Base-by-base conservation (phyloP, 192 early-diverging fungal genomes). In the Backusella westeae region DNA sequence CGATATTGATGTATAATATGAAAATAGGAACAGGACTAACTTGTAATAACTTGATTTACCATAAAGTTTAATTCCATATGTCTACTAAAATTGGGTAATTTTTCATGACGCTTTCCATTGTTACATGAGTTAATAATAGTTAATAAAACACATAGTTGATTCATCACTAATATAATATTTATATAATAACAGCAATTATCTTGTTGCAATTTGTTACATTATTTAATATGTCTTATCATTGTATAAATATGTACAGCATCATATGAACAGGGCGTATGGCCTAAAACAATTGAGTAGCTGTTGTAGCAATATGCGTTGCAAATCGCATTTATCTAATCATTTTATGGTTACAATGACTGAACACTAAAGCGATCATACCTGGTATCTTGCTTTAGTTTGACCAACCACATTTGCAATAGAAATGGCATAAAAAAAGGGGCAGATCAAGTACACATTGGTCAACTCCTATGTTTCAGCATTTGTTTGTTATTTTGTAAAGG, bases 241-340 rank as follows among this genome's bases (percentile, higher is more conserved):
- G 15, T 17, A 44, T 44, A 44, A 9, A 56, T 56, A 7, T 9
- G 53, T 56, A 21, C 21, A 21, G 2, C 23, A 9, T 56, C 53
- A 56, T 10, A 56, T 56, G 53, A 56, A 8, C 19, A 21, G 6
- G 19, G 3, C 23, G 5, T 21, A 26, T 6, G 7, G 2, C 6
- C n/a, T 56, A 56, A 21, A 56, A 10, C 8, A 21, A 56, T 4
- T 56, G 53, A 56, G 7, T 7, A 32, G 1, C 23, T 21, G 6
- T 56, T n/a, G 7, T n/a, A 21, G n/a, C 38, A 53, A 53, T 53
- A 53, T 53, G 53, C 21, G 2, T 21, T 56, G 19, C 9, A 26
- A 56, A 56, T 56, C 53, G 53, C 53, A 56, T 56, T 56, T 56
- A 56, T 56, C 53, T 56, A 56, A 21, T 53, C 52, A 53, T 23